These are phyloP conservation scores for Deuterostichococcus epilithicus DNA, from an alignment of 139 green algal species.

Conservation along the genomic window DNA sequence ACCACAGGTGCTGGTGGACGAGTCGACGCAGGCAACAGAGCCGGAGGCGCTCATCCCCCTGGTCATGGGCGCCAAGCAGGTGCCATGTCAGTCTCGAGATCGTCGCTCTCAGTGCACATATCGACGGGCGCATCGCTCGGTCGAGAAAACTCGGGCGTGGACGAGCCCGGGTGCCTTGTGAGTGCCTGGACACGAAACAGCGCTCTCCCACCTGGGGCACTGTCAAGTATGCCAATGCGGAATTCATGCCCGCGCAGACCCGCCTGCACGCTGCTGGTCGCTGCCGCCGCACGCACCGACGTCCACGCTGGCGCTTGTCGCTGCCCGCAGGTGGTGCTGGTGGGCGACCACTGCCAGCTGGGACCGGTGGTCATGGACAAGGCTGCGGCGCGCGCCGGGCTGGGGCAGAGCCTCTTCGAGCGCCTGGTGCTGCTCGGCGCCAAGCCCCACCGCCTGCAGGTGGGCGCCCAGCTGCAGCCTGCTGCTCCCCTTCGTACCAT, in stretches of 20 bases:
- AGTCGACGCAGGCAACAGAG: conserved; percentile 93
- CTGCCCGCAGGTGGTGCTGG: conserved; percentile 70
- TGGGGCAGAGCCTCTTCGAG: conserved; percentile 93
- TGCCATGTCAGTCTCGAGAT: conserved; percentile 14
- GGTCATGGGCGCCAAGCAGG: conserved; percentile 91
- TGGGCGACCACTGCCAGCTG: conserved; percentile 97
- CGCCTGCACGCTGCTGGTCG: too few relatives aligned
- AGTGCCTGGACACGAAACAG: too few relatives aligned
- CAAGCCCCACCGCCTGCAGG: conserved; percentile 88
- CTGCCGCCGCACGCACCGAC: too few relatives aligned
- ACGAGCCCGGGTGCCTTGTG: too few relatives aligned
- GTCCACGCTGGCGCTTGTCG: too few relatives aligned
- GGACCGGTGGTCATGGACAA: conserved; percentile 89
- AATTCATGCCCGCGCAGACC: too few relatives aligned
- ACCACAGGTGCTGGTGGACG: conserved; percentile 85
- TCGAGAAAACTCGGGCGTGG: too few relatives aligned
- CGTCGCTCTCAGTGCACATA: too few relatives aligned
- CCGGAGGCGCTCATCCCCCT: conserved; percentile 93
- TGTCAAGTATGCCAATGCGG: too few relatives aligned
- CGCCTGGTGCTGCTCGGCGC: conserved; percentile 88
- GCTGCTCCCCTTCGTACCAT: neutral
- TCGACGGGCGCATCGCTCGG: too few relatives aligned
- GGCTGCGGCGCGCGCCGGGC: conserved; percentile 74
- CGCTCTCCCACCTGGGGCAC: too few relatives aligned
- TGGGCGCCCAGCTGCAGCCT: conserved; percentile 10